Evolutionary conservation across 2,329 filamentous ascomycete genomes (phyloP).

Genomic region (Bipolaris bicolor): DNA sequence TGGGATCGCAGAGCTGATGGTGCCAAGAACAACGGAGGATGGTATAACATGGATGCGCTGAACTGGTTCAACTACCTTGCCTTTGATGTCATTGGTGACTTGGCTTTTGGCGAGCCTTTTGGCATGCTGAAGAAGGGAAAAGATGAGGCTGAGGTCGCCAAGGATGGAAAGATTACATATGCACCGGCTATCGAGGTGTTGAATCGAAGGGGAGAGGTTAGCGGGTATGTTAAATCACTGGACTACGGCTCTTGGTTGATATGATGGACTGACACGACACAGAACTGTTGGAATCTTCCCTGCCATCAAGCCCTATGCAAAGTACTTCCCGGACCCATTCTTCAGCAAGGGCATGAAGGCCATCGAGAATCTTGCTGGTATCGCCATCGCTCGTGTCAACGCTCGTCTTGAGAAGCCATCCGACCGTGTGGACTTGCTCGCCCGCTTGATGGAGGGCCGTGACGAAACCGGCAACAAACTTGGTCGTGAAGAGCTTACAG

Average conservation of each 20-base stretch:
- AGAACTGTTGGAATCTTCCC: conserved; percentile 76
- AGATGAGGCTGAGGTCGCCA: conserved; percentile 76
- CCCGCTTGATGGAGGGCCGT: conserved; percentile 82
- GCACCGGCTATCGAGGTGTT: conserved; percentile 85
- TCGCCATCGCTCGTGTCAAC: conserved; percentile 82
- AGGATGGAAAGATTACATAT: conserved; percentile 67
- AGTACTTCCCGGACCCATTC: conserved; percentile 81
- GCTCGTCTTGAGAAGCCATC: conserved; percentile 67
- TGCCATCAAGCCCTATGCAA: conserved; percentile 76
- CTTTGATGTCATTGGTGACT: conserved; percentile 60
- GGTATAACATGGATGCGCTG: conserved; percentile 72
- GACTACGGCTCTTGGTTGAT: not conserved
- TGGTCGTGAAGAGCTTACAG: conserved; percentile 79
- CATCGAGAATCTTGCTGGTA: conserved; percentile 82
- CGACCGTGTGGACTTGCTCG: conserved; percentile 78
- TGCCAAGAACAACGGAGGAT: conserved; percentile 57
- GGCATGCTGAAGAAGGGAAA: conserved; percentile 80
- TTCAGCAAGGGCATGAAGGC: conserved; percentile 75
- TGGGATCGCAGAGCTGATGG: conserved; percentile 68
- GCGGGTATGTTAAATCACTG: conserved; percentile 56
- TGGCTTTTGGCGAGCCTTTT: conserved; percentile 78
- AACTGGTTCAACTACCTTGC: conserved; percentile 79
- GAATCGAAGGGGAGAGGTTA: conserved; percentile 87
- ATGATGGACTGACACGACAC: conserved; percentile 10
- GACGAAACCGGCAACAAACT: conserved; percentile 79